These are phyloP conservation scores for Ambrosiella beaveri DNA, from an alignment of 2,329 filamentous ascomycete species.

Conservation along the genomic window DNA sequence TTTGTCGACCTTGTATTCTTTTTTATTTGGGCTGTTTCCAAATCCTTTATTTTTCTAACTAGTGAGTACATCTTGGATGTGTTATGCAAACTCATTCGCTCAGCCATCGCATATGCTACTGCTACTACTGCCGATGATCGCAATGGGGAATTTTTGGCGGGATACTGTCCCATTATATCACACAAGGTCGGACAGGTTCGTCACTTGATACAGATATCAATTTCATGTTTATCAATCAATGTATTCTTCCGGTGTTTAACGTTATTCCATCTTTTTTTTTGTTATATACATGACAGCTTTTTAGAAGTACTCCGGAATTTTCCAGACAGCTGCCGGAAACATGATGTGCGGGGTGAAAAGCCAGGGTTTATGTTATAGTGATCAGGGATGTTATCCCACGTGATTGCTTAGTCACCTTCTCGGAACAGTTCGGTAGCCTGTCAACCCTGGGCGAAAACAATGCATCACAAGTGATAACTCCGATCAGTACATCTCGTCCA, in stretches of 20 bases:
- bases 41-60: background rate
- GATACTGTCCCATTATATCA: background rate
- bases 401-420: slow-evolving; percentile 12
- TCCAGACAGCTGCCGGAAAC: too few relatives aligned
- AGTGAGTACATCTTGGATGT: background rate
- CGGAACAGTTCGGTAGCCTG: slow-evolving; percentile 12
- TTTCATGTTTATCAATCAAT: too few relatives aligned
- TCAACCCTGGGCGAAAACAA: slow-evolving; percentile 12
- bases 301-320: too few relatives aligned
- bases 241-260: too few relatives aligned
- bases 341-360: background rate
- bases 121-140: background rate
- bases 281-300: too few relatives aligned
- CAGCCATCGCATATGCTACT: too few relatives aligned
- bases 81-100: background rate
- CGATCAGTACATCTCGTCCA: slow-evolving; percentile 22
- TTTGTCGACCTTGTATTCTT: background rate
- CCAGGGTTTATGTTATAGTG: background rate
- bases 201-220: too few relatives aligned
- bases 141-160: background rate
- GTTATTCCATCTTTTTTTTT: too few relatives aligned
- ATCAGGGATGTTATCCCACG: background rate
- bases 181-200: background rate
- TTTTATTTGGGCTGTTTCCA: background rate
- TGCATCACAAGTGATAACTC: slow-evolving; percentile 7